Evolutionary conservation across 306 rosid genomes (phyloP), one percentile per base, ranked within the genome.

Genomic region (Geum urbanum): DNA sequence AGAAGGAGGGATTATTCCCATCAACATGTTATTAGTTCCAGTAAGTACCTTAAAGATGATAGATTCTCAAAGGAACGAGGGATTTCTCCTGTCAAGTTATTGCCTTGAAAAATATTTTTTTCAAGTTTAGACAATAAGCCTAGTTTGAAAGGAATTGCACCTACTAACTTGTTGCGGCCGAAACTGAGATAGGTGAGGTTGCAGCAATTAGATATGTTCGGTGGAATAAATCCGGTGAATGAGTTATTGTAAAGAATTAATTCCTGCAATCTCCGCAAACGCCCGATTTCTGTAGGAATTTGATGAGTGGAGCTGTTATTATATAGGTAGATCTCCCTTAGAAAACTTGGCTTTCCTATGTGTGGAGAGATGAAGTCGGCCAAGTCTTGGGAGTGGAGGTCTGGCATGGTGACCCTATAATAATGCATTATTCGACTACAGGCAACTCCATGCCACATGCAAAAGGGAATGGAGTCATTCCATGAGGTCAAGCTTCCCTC

Each of bases 341-440:
- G 65, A 63, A 67, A 78, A 22, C 84, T 59, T 51, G 83, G 76
- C 37, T 83, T 86, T 45, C 87, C 84, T 6, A 86, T 45, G 16
- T 39, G 0, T 32, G 63, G 63, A 3, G 63, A 32, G 27, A 58
- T 27, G 10, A 19, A 58, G 0, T 43, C 63, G 0, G 0, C 63
- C 19, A 58, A 32, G 0, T 0, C 43, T 15, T 5, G 11, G 15
- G 63, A 58, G 0, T 4, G 1, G 0, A 32, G 19, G 0, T 27
- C 7, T 5, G 32, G 44, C 19, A 2, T 14, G 0, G 63, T 58
- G 18, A 58, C 63, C 44, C 63, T 58, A 5, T 58, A 43, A 10
- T 5, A 10, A 32, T 58, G 63, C 3, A n/a, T n/a, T n/a, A 5
- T 1, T 58, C 0, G 18, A 32, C 63, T 6, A 43, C 63, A 58